These are phyloP conservation scores for Porcisia deanei DNA, from an alignment of 208 protist genomes.

Conservation along the genomic window DNA sequence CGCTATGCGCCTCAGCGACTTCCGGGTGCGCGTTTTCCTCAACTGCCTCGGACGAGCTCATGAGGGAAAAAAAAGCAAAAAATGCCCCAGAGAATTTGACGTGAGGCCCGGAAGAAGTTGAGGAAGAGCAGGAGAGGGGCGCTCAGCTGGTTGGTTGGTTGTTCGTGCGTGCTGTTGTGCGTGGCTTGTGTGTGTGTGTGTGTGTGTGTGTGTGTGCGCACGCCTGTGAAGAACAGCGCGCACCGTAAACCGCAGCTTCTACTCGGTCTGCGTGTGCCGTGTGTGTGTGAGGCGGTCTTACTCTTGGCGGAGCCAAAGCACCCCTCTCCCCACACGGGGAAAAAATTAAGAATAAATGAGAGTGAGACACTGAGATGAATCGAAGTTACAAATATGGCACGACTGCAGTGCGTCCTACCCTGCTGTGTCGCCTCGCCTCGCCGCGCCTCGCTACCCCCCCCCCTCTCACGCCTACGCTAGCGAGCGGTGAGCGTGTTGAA, in stretches of 20 bases:
- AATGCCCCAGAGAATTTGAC: not conserved
- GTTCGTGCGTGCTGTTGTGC: not conserved
- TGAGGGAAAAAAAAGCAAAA: not conserved
- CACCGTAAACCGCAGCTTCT: not conserved
- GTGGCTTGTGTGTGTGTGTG: not conserved
- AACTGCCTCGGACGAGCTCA: not conserved
- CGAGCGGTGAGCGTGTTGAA: too few species aligned
- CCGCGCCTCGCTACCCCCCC: too few species aligned
- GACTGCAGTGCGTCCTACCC: too few species aligned
- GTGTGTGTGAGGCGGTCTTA: not conserved
- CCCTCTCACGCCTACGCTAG: too few species aligned
- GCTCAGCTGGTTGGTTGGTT: too few species aligned
- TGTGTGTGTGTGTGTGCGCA: not conserved
- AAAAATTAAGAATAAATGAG: not conserved
- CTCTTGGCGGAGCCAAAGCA: not conserved
- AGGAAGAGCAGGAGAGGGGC: not conserved
- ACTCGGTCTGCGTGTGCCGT: not conserved
- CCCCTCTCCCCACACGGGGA: not conserved
- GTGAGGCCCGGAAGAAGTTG: not conserved
- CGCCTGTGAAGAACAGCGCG: not conserved
- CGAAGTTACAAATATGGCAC: too few species aligned
- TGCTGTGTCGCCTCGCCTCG: too few species aligned
- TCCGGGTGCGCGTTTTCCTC: constrained; percentile 17
- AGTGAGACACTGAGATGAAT: too few species aligned
- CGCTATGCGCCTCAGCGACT: constrained; percentile 39